Percentiles rank a stretch among this genome's conserved stretches.
Conservation (phyloP, 169 alveolate genomes). For the Babesia divergens region DNA sequence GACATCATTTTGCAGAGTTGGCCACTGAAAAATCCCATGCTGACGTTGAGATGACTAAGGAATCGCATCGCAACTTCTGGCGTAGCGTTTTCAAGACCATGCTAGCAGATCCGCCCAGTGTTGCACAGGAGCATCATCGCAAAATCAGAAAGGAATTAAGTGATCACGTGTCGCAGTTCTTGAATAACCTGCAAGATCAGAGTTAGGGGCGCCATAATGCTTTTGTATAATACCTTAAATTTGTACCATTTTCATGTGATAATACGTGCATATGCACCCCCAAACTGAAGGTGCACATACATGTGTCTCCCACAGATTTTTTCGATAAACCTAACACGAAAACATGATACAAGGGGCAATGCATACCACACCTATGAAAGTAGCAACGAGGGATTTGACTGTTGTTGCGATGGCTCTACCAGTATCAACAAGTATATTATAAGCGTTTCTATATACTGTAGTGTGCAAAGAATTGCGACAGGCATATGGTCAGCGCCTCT, state of each 20-base stretch:
- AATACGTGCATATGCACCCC: no score
- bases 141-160: constrained; percentile 2
- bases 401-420: not conserved
- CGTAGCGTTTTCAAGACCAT: constrained; percentile 35
- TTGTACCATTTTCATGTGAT: no score
- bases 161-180: constrained; percentile 17
- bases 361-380: not conserved
- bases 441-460: not conserved
- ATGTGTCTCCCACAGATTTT: no score
- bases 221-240: no score
- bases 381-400: not conserved
- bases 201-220: no score
- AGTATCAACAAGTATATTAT: not conserved
- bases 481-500: constrained; percentile 88
- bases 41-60: not conserved
- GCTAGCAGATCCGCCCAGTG: constrained; percentile 35
- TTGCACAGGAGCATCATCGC: constrained; percentile 23
- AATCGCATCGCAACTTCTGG: constrained; percentile 43
- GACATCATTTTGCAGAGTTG: not conserved
- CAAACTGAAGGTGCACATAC: no score
- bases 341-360: no score
- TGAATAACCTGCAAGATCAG: constrained; percentile 3
- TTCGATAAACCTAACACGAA: no score
- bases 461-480: constrained; percentile 36
- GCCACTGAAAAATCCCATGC: not conserved